These are phyloP conservation scores for Hirsutella thompsonii DNA, from an alignment of 2,329 filamentous ascomycete species.

Conservation along the genomic window DNA sequence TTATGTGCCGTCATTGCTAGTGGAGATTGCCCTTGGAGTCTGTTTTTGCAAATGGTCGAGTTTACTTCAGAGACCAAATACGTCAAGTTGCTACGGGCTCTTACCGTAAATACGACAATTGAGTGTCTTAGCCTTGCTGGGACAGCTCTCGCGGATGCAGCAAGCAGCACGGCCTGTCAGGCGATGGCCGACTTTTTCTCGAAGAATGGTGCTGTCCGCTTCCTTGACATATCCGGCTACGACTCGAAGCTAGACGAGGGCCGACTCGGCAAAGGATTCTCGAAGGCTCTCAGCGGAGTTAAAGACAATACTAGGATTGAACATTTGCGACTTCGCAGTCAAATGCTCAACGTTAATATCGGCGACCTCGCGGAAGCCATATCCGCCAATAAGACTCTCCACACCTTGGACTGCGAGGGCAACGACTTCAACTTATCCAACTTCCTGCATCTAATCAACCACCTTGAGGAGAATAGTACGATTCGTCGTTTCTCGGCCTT, in stretches of 20 bases:
- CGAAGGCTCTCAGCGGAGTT: slow-evolving; percentile 33
- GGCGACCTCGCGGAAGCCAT: slow-evolving; percentile 38
- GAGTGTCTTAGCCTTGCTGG: slow-evolving; percentile 40
- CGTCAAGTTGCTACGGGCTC: slow-evolving; percentile 33
- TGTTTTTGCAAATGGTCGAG: slow-evolving; percentile 45
- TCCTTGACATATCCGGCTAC: slow-evolving; percentile 43
- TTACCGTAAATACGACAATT: slow-evolving; percentile 36
- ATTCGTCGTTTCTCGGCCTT: slow-evolving; percentile 32
- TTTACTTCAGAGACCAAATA: slow-evolving; percentile 39
- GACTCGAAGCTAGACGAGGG: slow-evolving; percentile 45
- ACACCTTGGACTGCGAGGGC: slow-evolving; percentile 39
- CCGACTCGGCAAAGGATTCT: slow-evolving; percentile 40
- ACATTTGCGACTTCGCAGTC: slow-evolving; percentile 42
- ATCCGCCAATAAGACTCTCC: slow-evolving; percentile 32
- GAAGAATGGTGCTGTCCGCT: slow-evolving; percentile 36
- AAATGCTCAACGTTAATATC: slow-evolving; percentile 40
- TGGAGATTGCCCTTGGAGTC: slow-evolving; percentile 33
- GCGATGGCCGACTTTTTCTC: slow-evolving; percentile 37
- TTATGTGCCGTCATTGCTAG: slow-evolving; percentile 33
- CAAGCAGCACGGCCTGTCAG: slow-evolving; percentile 32
- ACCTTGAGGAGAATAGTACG: slow-evolving; percentile 26
- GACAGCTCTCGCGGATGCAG: slow-evolving; percentile 33
- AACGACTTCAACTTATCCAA: slow-evolving; percentile 42
- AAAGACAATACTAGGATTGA: slow-evolving; percentile 28
- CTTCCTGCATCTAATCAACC: slow-evolving; percentile 31